Evolutionary conservation across 2,329 filamentous ascomycete genomes (phyloP).

Genomic region (Dissoconium aciculare): DNA sequence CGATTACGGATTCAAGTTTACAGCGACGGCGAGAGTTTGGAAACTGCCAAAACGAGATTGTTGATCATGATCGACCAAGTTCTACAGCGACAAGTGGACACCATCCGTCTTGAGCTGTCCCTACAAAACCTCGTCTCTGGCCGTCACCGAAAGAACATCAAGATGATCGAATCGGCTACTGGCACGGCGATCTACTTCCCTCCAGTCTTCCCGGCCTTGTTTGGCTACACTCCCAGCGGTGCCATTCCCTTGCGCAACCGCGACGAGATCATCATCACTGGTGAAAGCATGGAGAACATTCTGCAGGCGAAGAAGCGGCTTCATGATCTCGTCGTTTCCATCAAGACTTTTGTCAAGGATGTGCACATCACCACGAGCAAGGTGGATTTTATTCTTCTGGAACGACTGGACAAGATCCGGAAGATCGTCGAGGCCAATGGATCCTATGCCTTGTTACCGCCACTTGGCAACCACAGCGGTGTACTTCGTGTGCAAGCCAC

Average conservation of each 20-base stretch:
- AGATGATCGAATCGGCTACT: conserved; percentile 87
- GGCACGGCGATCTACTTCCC: conserved; percentile 98
- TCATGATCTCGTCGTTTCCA: conserved; percentile 65
- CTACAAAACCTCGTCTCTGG: conserved; percentile 88
- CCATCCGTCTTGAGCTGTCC: conserved; percentile 66
- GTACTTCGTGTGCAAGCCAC: conserved; percentile 81
- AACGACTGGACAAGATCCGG: conserved; percentile 85
- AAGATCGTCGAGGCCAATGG: conserved; percentile 97
- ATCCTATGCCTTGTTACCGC: conserved; percentile 84
- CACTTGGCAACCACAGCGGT: conserved; percentile 69
- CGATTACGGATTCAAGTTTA: conserved; percentile 88
- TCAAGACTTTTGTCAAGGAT: conserved; percentile 71
- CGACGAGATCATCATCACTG: conserved; percentile 88
- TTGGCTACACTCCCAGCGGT: conserved; percentile 73
- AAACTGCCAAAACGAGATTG: conserved; percentile 91
- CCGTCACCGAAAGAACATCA: conserved; percentile 91
- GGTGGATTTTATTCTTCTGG: conserved; percentile 84
- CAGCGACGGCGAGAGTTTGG: conserved; percentile 84
- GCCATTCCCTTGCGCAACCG: conserved; percentile 62
- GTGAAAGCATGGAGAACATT: conserved; percentile 71
- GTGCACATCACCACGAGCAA: conserved; percentile 80
- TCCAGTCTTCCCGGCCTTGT: conserved; percentile 80
- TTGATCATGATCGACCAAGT: conserved; percentile 95
- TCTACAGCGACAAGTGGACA: conserved; percentile 61
- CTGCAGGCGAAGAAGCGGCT: conserved; percentile 80